Evolutionary conservation across 2,329 filamentous ascomycete genomes (phyloP), one percentile per base, ranked within the genome.

Genomic region (Cercospora zeina): DNA sequence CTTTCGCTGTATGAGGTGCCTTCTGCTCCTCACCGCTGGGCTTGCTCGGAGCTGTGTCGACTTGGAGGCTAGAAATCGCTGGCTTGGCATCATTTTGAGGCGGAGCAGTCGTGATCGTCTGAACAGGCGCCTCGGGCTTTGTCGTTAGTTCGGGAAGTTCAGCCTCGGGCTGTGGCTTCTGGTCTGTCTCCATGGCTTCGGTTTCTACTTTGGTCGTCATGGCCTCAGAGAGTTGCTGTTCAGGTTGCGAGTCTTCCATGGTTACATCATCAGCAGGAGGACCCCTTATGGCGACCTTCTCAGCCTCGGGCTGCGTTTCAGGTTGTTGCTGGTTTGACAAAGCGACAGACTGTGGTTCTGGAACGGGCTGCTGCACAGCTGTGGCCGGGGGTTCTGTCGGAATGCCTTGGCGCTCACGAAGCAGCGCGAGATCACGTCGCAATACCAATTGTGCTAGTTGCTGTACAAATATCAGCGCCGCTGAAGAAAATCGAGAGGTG

Each of bases 351-450:
- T 42, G 19, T 31, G 34, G 13, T 6, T 14, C 53, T 33, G 33
- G 49, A 13, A 37, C 19, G 16, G n/a, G 11, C n/a, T 45, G 50
- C 27, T 33, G 27, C 2, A 34, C 56, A 53, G n/a, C 8, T 53
- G 49, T 19, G 34, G 14, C 58, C 16, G 54, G 30, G 14, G 51
- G 19, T 14, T 54, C 42, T 16, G 53, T 34, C 39, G 39, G 47
- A 21, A 54, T 58, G 36, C 62, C 62, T n/a, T 54, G 36, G 21
- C 51, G 47, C 19, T 71, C 70, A 19, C 71, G 69, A 42, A 66
- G 69, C 1, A 73, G 33, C 13, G 73, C 74, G 3, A 77, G 69
- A 54, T 77, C 73, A 39, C 72, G 71, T 11, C 72, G 69, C 68
- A 77, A 70, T 7, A 77, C 72, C 9, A 65, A 57, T 55, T 71